A percentile compares a stretch with the other conserved stretches of the same genome.
phyloP scores from a whole-genome alignment of 176 grass and related monocot species.

The Aegilops tauschii region DNA sequence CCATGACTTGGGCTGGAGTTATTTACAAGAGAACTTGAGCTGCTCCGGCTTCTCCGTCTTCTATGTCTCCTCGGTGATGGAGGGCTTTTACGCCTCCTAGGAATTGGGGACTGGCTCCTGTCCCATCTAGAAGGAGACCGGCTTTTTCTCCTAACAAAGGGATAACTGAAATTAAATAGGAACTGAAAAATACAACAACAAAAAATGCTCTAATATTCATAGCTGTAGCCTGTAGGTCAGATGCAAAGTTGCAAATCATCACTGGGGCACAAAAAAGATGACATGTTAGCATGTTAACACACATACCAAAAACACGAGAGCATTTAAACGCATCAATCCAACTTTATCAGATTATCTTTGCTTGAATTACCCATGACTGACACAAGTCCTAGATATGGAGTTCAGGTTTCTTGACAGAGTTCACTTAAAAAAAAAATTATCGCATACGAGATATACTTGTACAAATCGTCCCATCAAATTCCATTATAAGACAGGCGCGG shows the following conservation, averaged over 20 bases:
- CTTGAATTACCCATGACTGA: not conserved
- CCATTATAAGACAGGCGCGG: not conserved
- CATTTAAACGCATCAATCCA: not conserved
- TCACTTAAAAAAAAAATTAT: not conserved
- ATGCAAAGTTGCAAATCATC: not conserved
- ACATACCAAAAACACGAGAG: not conserved
- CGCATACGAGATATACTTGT: not conserved
- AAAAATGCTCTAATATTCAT: not conserved
- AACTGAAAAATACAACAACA: not conserved
- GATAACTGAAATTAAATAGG: not conserved
- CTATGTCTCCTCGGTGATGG: conserved; percentile 32
- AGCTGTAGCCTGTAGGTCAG: not conserved
- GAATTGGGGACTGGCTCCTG: conserved; percentile 28
- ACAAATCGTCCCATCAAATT: not conserved
- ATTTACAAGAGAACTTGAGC: conserved; percentile 34
- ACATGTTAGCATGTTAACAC: not conserved
- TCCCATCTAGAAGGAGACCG: conserved; percentile 45
- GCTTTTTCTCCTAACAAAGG: conserved; percentile 32
- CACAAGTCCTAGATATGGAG: not conserved
- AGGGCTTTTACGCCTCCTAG: conserved; percentile 30
- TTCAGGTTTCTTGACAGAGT: not conserved
- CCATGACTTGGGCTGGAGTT: conserved; percentile 32
- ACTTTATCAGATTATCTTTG: not conserved
- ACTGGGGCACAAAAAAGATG: not conserved
- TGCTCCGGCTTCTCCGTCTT: conserved; percentile 42